Percentiles rank a stretch among this genome's conserved stretches.
phyloP scores from a whole-genome alignment of 2,329 filamentous ascomycete genomes.

The Fusarium solani-melongenae region DNA sequence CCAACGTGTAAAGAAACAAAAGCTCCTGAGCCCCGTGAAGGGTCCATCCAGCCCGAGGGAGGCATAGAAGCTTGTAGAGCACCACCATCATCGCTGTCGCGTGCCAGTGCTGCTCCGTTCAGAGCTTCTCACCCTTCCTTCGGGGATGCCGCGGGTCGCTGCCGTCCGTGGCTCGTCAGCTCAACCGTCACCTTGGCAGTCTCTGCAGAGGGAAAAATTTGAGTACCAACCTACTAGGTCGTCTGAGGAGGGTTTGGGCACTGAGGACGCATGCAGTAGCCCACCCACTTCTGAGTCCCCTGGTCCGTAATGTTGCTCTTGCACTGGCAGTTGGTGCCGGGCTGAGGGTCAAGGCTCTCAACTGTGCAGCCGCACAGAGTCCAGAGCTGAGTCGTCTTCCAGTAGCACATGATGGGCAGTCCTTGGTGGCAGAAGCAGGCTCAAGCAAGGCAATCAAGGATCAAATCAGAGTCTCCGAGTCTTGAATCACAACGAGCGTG shows the following conservation, averaged over 20 bases:
- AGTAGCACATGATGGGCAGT: conserved; percentile 48
- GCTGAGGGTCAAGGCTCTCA: conserved; percentile 39
- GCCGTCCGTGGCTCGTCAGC: conserved; percentile 18
- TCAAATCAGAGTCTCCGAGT: neutral
- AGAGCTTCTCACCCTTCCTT: conserved; percentile 39
- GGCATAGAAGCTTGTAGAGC: neutral
- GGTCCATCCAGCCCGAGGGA: conserved; percentile 3
- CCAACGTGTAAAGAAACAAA: conserved; percentile 23
- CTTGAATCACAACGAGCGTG: neutral
- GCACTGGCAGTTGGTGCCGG: conserved; percentile 46
- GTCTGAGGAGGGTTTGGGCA: conserved; percentile 46
- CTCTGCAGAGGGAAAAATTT: conserved; percentile 14
- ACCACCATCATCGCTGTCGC: conserved; percentile 16
- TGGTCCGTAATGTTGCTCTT: conserved; percentile 39
- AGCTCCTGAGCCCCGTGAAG: neutral
- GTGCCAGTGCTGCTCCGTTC: conserved; percentile 19
- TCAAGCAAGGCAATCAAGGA: neutral
- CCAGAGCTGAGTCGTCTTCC: conserved; percentile 47
- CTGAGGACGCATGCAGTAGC: conserved; percentile 45
- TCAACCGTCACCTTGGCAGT: neutral
- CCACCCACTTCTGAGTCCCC: conserved; percentile 46
- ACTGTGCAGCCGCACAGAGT: conserved; percentile 47
- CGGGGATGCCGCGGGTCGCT: conserved; percentile 38
- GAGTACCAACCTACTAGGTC: conserved; percentile 41
- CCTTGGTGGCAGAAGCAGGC: neutral